These are phyloP conservation scores for Glarea lozoyensis DNA, from an alignment of 495 filamentous ascomycete species.

Conservation along the genomic window DNA sequence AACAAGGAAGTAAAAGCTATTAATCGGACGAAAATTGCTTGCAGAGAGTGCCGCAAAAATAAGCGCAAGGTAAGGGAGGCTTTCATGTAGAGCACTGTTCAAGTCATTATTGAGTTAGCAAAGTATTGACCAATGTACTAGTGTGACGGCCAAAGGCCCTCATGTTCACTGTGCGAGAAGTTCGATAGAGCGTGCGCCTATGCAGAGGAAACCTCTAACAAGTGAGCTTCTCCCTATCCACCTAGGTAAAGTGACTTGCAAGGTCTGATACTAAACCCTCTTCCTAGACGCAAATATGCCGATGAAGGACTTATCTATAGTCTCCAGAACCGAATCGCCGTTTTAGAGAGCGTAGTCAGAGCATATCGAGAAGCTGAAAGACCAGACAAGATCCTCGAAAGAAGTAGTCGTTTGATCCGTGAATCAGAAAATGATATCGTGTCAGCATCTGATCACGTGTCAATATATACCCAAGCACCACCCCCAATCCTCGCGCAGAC, in stretches of 20 bases:
- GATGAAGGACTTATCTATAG: neutral
- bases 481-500: neutral
- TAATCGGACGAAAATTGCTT: neutral
- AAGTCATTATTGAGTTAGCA: too few species aligned
- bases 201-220: neutral
- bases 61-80: neutral
- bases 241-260: neutral
- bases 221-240: neutral
- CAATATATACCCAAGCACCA: neutral
- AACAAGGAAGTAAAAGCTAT: neutral
- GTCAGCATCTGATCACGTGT: too few species aligned
- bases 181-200: neutral
- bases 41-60: neutral
- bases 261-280: too few species aligned
- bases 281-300: neutral
- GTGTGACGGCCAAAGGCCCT: neutral
- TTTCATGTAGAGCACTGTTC: neutral
- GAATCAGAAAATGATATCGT: neutral
- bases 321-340: neutral
- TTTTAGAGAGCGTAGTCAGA: neutral
- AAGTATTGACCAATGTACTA: neutral
- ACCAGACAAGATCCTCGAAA: neutral
- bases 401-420: neutral
- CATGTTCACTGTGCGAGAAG: neutral
- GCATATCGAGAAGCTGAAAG: neutral